phyloP scores from a whole-genome alignment of 2,329 filamentous ascomycete genomes.

The Aspergillus chevalieri region DNA sequence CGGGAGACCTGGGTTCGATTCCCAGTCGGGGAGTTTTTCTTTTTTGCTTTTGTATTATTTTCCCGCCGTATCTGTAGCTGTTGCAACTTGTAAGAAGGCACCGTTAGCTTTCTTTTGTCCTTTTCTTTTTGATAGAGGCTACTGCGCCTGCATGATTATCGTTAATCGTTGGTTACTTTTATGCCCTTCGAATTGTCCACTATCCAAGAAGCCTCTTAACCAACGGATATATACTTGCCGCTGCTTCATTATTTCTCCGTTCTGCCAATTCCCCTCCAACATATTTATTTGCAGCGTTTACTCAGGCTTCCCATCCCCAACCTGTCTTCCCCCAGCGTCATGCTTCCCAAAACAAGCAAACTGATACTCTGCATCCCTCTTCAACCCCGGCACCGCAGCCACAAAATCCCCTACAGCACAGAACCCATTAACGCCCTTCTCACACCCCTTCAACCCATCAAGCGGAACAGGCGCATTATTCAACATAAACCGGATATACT shows the following conservation, averaged over 20 bases:
- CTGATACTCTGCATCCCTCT: constrained; percentile 23
- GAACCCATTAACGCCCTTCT: constrained; percentile 22
- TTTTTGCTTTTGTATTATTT: neutral
- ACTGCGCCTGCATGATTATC: no score
- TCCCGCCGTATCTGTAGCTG: neutral
- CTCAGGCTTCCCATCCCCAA: constrained; percentile 17
- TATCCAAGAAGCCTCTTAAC: neutral
- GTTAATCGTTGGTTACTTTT: no score
- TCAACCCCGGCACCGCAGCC: constrained; percentile 19
- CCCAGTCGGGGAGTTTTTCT: neutral
- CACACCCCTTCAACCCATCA: constrained; percentile 21
- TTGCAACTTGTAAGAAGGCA: neutral
- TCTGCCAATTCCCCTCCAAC: neutral
- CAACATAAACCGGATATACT: constrained; percentile 27
- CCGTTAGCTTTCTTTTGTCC: no score
- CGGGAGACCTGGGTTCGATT: constrained; percentile 1
- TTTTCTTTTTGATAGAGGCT: no score
- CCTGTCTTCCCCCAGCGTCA: constrained; percentile 15
- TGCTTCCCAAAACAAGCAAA: constrained; percentile 26
- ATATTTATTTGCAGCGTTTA: neutral
- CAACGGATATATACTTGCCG: neutral
- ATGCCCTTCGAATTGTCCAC: no score
- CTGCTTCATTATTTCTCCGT: neutral
- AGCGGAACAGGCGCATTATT: constrained; percentile 25
- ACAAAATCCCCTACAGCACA: constrained; percentile 23